Evolutionary conservation across 345 rosid genomes (phyloP).

Genomic region (Combretum micranthum): DNA sequence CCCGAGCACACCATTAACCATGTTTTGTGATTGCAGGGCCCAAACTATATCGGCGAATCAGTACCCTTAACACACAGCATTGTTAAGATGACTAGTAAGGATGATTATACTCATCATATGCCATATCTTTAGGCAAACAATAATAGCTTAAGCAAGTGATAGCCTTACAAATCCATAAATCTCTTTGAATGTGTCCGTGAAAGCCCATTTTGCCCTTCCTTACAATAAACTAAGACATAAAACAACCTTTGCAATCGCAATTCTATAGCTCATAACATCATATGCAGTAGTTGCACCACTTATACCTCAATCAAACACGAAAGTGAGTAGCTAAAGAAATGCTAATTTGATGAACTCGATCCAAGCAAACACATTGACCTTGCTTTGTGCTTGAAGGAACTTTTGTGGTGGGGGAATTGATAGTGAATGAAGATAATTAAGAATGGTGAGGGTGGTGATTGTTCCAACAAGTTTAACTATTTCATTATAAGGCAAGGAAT

Average conservation of each 20-base stretch:
- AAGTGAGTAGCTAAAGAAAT: constrained; percentile 43
- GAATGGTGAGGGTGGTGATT: constrained; percentile 43
- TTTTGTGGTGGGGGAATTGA: constrained; percentile 56
- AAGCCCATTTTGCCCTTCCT: constrained; percentile 59
- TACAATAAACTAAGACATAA: constrained; percentile 59
- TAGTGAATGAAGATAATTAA: constrained; percentile 54
- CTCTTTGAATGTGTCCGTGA: constrained; percentile 52
- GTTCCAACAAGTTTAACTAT: constrained; percentile 54
- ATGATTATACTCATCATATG: constrained; percentile 75
- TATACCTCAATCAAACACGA: constrained; percentile 35
- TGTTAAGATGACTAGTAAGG: constrained; percentile 62
- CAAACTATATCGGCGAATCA: no score
- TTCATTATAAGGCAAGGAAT: constrained; percentile 46
- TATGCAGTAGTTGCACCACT: constrained; percentile 67
- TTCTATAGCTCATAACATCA: constrained; percentile 42
- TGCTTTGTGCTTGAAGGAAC: constrained; percentile 84
- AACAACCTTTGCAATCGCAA: constrained; percentile 32
- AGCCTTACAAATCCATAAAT: constrained; percentile 72
- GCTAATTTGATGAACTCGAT: constrained; percentile 44
- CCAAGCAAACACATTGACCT: constrained; percentile 47
- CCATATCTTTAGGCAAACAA: constrained; percentile 85
- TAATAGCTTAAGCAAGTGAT: constrained; percentile 70
- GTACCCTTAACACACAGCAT: no score
- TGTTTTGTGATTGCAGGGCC: no score
- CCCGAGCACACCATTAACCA: no score